Base-by-base conservation (phyloP, 2,329 filamentous ascomycete species). In the Periconia macrospinosa region DNA sequence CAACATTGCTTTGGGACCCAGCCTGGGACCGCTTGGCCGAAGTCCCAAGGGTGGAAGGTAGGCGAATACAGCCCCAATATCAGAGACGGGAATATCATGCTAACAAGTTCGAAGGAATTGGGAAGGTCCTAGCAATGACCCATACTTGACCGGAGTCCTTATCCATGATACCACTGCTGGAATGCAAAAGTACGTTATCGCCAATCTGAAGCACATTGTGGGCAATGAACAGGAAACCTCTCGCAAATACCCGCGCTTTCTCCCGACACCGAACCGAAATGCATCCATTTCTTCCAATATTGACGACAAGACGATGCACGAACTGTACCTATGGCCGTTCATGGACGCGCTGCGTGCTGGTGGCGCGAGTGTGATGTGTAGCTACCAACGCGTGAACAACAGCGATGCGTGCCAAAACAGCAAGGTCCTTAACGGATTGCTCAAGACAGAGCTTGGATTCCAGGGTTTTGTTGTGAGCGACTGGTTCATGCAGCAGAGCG, bases 81-180 rank as follows among this genome's bases (percentile, higher is more conserved):
- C 82, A 88, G 18, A 88, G 83, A 63, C 91, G 87, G 87, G 88
- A 91, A 67, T 83, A 84, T 0, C 89, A 90, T 61, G 86, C 87
- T 2, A 73, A 81, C 1, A 88, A 91, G 64, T 87, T 20, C 44
- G 18, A n/a, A 27, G 44, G 23, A 46, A 46, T n/a, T 42, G 30
- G 33, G 33, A 37, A n/a, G 33, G 6, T 13, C 33, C 33, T 13
- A 37, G 33, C 33, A 37, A 37, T 11, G 42, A 23, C 6, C 18
- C 88, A 0, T 82, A 82, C 2, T 78, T 91, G 30, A 80, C 83
- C 59, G 82, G 74, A 1, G 65, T 77, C 50, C 79, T 74, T 2
- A 80, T 72, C 37, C 72, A 75, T 3, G 62, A 78, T 53, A 83
- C 81, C 0, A 80, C 49, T 14, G 27, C 11, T 61, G 83, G 83